Base-by-base conservation (phyloP, 169 alveolate genomes). In the Eimeria falciformis region DNA sequence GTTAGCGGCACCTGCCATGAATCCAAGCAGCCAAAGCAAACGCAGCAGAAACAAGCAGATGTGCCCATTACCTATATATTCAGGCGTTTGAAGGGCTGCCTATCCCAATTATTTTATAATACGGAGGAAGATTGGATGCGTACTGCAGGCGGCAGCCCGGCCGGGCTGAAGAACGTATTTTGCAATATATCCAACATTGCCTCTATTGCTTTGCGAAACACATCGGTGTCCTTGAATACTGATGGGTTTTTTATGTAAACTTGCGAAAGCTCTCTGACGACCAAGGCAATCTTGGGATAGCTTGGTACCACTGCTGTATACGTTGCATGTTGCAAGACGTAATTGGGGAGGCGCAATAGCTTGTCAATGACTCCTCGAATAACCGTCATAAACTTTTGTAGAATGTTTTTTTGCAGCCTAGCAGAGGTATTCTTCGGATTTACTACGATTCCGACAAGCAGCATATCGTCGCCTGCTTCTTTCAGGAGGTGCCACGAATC, bases 401-500 rank as follows among this genome's bases (percentile, higher is more conserved):
- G 23, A 7, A 50, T 7, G 62, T 14, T 14, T 50, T 14, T 14
- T 50, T 50, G 7, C 62, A 50, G 62, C 14, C 62, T 14, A 11
- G 62, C 62, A 12, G 55, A 37, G 6, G 83, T 71, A 27, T 71
- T 37, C 27, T 37, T 11, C 12, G 83, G 83, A 43, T 29, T 37
- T n/a, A 43, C 17, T 18, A 71, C 58, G 58, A 71, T 27, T 23
- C 83, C 83, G 21, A 71, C 56, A 7, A 71, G 53, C 83, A 71
- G 37, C 83, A 71, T 14, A 71, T 71, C 53, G 37, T 71, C 83
- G n/a, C 83, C 83, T 37, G 83, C 4, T 17, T 71, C 58, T 43
- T 71, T 18, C 83, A 71, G 83, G 58, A 71, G 25, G 11, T 71
- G 83, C 83, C 53, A 0, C 53, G 83, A 71, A 27, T 71, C 83